Evolutionary conservation across 345 rosid genomes (phyloP), one percentile per base, ranked within the genome.

Genomic region (Lagerstroemia speciosa): DNA sequence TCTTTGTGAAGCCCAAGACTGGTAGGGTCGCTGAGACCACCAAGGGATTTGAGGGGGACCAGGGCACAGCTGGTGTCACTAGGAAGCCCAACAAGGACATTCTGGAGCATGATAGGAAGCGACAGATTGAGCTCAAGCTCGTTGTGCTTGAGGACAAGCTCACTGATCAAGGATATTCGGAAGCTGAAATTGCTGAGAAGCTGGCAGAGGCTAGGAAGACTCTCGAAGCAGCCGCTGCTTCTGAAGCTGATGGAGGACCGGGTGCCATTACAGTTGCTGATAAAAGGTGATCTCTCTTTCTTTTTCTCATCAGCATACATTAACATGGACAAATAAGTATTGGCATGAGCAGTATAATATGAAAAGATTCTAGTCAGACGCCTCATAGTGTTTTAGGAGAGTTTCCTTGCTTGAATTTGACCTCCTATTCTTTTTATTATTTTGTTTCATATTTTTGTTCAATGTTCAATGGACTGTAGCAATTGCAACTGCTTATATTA

Each of bases 101-200:
- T 58, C 90, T 92, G 1, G 96, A 95, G 80, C 98, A 92, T 65
- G 99, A 90, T 33, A 85, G 97, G 57, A 92, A 88, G 75, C 92
- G 98, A 36, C 98, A 90, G 84, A 84, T 90, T n/a, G 89, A 89
- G 70, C 92, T 95, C 71, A 90, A 82, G 85, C 92, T 95, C 27
- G 89, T 75, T 8, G 74, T 88, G 46, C 96, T 92, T 5, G 94
- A 90, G 74, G 96, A 90, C 68, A 85, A 90, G 82, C 90, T 90
- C 48, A 57, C 79, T 1, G 97, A 87, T 29, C 94, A 87, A 73
- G 97, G 98, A 5, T 95, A 77, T 69, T 83, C 94, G 8, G 97
- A 92, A 48, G 80, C 83, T 0, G 99, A 95, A 81, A 87, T 92
- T 61, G 78, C 89, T 1, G 85, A 88, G 82, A 92, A 85, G 84